phyloP scores from a whole-genome alignment of 805 yeast species.

The Suhomyces sp. region DNA sequence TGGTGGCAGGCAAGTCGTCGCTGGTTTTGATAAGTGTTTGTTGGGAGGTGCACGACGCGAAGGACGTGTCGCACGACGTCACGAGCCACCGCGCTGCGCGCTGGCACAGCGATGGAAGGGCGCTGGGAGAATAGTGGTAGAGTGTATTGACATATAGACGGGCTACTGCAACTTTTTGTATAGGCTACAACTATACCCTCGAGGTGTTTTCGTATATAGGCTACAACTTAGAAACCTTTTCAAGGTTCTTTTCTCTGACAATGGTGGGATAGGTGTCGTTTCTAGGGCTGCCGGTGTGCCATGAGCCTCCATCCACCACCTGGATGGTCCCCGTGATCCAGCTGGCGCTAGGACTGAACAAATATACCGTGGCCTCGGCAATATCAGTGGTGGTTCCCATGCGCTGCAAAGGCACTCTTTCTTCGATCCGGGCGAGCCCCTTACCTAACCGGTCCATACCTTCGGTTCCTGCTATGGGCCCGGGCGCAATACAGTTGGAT shows the following conservation, averaged over 20 bases:
- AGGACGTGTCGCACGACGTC: neutral
- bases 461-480: slow-evolving; percentile 27
- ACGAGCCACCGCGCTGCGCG: neutral
- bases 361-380: slow-evolving; percentile 27
- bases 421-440: slow-evolving; percentile 5
- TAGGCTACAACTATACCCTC: slow-evolving; percentile 7
- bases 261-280: slow-evolving; percentile 32
- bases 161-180: neutral
- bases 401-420: slow-evolving; percentile 22
- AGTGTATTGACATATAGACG: neutral
- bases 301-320: slow-evolving; percentile 27
- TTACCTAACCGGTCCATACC: slow-evolving; percentile 22
- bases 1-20: neutral
- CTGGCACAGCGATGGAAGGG: too few species aligned
- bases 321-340: slow-evolving; percentile 25
- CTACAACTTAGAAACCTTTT: slow-evolving; percentile 11
- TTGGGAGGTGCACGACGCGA: slow-evolving; percentile 1
- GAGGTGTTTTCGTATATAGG: neutral
- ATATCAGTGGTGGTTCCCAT: slow-evolving; percentile 26
- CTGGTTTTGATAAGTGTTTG: neutral
- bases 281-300: slow-evolving; percentile 22
- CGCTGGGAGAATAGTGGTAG: too few species aligned
- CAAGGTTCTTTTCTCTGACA: slow-evolving; percentile 14
- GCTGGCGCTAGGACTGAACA: slow-evolving; percentile 25
- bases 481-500: slow-evolving; percentile 27